phyloP scores from a whole-genome alignment of 768 basidiomycete genomes.

The Pisolithus tinctorius region DNA sequence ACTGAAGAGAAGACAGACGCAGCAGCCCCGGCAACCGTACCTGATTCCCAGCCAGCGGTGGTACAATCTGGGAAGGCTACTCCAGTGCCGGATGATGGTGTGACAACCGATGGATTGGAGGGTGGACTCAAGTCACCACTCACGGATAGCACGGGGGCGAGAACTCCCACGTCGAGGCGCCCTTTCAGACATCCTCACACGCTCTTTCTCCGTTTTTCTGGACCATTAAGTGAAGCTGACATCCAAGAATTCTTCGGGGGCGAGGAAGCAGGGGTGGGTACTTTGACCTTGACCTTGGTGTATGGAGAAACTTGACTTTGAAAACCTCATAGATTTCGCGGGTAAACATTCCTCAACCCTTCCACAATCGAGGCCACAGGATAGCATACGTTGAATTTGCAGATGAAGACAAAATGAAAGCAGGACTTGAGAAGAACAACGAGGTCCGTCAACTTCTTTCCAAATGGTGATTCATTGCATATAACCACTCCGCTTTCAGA shows the following conservation, averaged over 20 bases:
- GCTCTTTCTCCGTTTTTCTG: constrained; percentile 66
- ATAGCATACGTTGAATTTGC: constrained; percentile 88
- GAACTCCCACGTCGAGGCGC: constrained; percentile 66
- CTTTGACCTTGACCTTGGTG: neutral
- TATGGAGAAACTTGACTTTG: neutral
- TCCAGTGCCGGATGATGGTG: constrained; percentile 22
- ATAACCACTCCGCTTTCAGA: constrained; percentile 35
- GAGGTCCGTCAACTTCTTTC: constrained; percentile 41
- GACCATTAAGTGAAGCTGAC: constrained; percentile 52
- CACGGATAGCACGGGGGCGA: constrained; percentile 53
- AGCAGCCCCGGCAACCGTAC: constrained; percentile 16
- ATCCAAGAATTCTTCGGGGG: constrained; percentile 74
- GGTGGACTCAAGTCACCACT: constrained; percentile 46
- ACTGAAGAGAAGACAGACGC: constrained; percentile 24
- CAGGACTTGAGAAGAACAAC: constrained; percentile 65
- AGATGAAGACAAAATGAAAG: constrained; percentile 80
- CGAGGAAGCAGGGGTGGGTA: constrained; percentile 57
- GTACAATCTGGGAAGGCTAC: constrained; percentile 36
- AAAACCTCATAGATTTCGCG: constrained; percentile 50
- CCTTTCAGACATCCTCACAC: constrained; percentile 76
- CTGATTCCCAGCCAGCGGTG: constrained; percentile 16
- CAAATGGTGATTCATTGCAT: neutral
- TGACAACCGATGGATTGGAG: constrained; percentile 20
- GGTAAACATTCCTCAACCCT: constrained; percentile 49
- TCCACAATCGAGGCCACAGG: constrained; percentile 43